Evolutionary conservation across 1,284 basidiomycete genomes (phyloP).

Genomic region (Fistulinella cinereoalba): DNA sequence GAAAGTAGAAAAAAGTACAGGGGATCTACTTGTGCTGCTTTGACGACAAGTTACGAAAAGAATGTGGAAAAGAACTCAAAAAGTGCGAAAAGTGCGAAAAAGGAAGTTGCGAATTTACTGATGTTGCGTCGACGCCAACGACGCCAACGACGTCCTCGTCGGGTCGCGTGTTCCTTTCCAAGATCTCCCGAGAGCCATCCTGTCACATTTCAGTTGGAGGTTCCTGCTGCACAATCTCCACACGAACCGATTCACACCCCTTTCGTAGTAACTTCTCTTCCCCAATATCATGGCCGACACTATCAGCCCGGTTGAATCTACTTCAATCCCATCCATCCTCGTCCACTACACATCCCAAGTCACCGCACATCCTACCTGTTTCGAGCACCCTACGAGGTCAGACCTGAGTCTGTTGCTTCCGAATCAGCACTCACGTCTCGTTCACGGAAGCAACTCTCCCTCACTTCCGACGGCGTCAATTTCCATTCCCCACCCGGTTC

Average conservation of each 20-base stretch:
- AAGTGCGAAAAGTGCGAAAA: too few species aligned
- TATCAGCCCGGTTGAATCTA: constrained; percentile 44
- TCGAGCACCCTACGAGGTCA: constrained; percentile 7
- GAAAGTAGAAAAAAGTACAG: too few species aligned
- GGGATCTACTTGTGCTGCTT: too few species aligned
- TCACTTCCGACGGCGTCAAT: constrained; percentile 29
- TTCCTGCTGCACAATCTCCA: too few species aligned
- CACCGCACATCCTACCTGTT: constrained; percentile 18
- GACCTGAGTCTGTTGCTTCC: constrained; percentile 25
- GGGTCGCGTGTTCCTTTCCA: too few species aligned
- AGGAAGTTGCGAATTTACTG: too few species aligned
- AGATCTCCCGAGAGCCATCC: too few species aligned
- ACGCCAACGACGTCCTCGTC: too few species aligned
- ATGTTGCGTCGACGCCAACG: too few species aligned
- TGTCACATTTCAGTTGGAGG: too few species aligned
- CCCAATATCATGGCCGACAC: constrained; percentile 16
- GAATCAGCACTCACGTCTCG: constrained; percentile 37
- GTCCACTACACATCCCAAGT: constrained; percentile 5
- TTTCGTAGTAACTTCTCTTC: neutral
- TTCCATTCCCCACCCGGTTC: constrained; percentile 14
- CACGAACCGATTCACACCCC: neutral
- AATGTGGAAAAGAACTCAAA: too few species aligned
- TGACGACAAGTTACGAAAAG: too few species aligned
- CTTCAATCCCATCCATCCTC: constrained; percentile 53
- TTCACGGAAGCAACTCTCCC: constrained; percentile 40